Base-by-base conservation (phyloP, 106 monocot genomes). In the Triglochin maritima region DNA sequence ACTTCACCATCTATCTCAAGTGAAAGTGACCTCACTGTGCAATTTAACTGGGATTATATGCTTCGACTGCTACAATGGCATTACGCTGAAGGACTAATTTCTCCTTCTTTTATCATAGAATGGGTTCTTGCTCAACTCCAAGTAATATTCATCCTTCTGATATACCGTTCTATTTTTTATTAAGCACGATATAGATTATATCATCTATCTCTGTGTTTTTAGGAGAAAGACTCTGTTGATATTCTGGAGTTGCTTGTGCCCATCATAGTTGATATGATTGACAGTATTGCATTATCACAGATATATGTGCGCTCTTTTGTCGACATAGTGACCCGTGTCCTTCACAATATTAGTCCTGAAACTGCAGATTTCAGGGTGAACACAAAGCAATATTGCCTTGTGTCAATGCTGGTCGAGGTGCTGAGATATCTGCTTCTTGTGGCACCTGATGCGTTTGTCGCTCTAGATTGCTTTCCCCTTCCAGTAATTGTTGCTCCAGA, bases 41-140 rank as follows among this genome's bases (percentile, higher is more conserved):
- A 77, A 43, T 88, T 79, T 68, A 87, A 86, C 64, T 98, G 96
- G 96, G 79, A 80, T 62, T 98, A 98, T 72, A 79, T 92, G 83
- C 76, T 91, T 7, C 85, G 73, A 44, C 83, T 98, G 69, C 16
- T 94, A 66, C 75, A 79, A 17, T 94, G 89, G 94, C 84, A 87
- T 80, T 76, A 79, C 63, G 64, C 86, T 56, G 94, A 94, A 83
- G 94, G 87, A 6, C 73, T 94, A 46, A 69, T 94, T 62, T 72
- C 77, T 67, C 87, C 87, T 60, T 90, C 94, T 73, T 69, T 83
- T 17, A 63, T 94, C 8, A 72, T 94, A 50, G 94, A 94, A 55
- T 85, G 89, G 85, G 77, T 82, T 67, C 74, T 91, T 17, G 71
- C 54, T 70, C 96, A 92, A 69, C 78, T 91, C 69, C 96, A 88